Conservation (phyloP, 176 grass and related monocot genomes). For the Pontederia paniculata region DNA sequence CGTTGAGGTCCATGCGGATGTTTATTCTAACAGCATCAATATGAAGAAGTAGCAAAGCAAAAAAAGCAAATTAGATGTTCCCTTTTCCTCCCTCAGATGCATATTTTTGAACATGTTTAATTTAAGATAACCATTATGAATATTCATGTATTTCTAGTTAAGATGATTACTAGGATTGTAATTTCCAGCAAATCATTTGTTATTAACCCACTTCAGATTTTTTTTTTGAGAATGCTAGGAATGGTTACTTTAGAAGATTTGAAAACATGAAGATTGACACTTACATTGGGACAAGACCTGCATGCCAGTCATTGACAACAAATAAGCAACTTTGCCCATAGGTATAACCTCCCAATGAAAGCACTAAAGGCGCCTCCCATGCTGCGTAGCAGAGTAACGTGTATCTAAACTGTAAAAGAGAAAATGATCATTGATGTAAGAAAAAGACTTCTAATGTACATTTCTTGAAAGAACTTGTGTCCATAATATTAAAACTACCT, state of each 20-base stretch:
- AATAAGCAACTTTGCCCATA: conserved; percentile 90
- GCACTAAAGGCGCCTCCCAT: conserved; percentile 88
- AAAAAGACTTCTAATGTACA: conserved; percentile 11
- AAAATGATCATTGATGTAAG: neutral
- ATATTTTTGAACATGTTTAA: no score
- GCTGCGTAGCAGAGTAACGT: conserved; percentile 71
- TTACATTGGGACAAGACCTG: conserved; percentile 95
- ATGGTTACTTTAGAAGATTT: conserved; percentile 9
- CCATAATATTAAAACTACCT: conserved; percentile 30
- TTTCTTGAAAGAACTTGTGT: conserved; percentile 2
- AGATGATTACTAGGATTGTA: no score
- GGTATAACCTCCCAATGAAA: conserved; percentile 82
- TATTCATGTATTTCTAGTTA: no score
- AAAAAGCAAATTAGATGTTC: no score
- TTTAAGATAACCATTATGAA: no score
- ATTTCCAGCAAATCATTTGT: no score
- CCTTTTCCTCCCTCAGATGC: no score
- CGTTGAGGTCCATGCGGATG: no score
- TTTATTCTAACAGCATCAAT: no score
- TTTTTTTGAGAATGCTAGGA: no score
- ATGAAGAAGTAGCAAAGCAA: no score
- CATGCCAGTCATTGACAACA: conserved; percentile 97
- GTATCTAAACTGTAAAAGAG: conserved; percentile 83
- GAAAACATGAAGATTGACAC: conserved; percentile 16
- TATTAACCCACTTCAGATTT: no score